Evolutionary conservation across 2,329 filamentous ascomycete genomes (phyloP).

Genomic region (Ilyonectria robusta): DNA sequence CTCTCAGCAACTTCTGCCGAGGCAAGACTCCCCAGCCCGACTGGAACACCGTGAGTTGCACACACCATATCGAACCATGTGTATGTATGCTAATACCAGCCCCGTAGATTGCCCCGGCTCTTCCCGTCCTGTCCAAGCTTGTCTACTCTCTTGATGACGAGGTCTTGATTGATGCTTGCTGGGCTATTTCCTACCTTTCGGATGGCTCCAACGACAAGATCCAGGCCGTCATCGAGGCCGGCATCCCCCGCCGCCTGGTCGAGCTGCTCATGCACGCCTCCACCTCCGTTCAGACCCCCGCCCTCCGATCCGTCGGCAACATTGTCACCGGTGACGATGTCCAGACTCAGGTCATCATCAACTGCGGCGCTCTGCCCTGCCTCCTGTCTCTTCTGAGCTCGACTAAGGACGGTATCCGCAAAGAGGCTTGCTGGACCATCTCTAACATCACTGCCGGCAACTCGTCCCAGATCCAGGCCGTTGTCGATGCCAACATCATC

Average conservation of each 20-base stretch:
- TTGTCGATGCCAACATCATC: constrained; percentile 97
- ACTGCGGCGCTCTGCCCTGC: constrained; percentile 93
- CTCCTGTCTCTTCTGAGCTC: constrained; percentile 95
- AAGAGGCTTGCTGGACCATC: constrained; percentile 99
- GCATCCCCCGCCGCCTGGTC: constrained; percentile 94
- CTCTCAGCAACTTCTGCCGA: constrained; percentile 99
- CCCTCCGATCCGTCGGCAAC: constrained; percentile 96
- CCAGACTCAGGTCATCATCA: constrained; percentile 99
- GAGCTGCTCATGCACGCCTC: constrained; percentile 98
- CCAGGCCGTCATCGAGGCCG: constrained; percentile 97
- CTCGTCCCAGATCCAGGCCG: constrained; percentile 96
- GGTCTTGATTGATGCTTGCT: constrained; percentile 98
- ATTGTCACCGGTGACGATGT: constrained; percentile 99
- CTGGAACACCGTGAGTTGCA: constrained; percentile 86
- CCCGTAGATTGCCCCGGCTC: constrained; percentile 87
- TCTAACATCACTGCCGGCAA: constrained; percentile 99
- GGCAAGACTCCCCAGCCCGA: constrained; percentile 99
- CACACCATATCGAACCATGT: constrained; percentile 37
- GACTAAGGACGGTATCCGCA: constrained; percentile 98
- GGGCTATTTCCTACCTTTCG: constrained; percentile 98
- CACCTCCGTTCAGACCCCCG: constrained; percentile 97
- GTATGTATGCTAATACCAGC: constrained; percentile 22
- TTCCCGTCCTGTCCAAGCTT: constrained; percentile 95
- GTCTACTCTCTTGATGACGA: constrained; percentile 99
- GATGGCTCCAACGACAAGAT: constrained; percentile 99